A percentile compares a stretch with the other conserved stretches of the same genome.
phyloP scores from a whole-genome alignment of 768 basidiomycete species.

The Lactarius psammicola region DNA sequence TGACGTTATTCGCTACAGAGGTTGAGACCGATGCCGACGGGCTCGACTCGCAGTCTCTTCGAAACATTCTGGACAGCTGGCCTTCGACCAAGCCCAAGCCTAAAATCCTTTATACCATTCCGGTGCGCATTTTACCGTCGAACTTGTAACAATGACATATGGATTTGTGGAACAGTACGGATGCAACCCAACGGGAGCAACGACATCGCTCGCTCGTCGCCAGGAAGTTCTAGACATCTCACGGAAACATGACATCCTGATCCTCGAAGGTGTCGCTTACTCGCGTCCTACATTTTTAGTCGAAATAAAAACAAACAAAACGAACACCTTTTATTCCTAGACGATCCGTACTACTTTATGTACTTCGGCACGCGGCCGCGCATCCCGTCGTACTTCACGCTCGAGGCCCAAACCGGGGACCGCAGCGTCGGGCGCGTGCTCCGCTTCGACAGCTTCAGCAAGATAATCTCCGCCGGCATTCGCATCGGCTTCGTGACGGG shows the following conservation, averaged over 20 bases:
- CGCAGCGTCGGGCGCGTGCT: slow-evolving; percentile 65
- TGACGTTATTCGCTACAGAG: slow-evolving; percentile 47
- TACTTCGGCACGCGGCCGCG: slow-evolving; percentile 67
- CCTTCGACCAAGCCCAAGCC: slow-evolving; percentile 68
- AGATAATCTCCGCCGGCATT: slow-evolving; percentile 74
- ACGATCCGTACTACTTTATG: slow-evolving; percentile 77
- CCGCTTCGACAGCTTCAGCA: slow-evolving; percentile 88
- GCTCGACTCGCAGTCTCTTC: slow-evolving; percentile 57
- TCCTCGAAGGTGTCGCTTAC: slow-evolving; percentile 70
- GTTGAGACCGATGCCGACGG: slow-evolving; percentile 75
- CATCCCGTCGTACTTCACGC: slow-evolving; percentile 75
- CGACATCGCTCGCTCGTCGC: slow-evolving; percentile 65
- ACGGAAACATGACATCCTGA: slow-evolving; percentile 70
- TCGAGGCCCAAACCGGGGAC: slow-evolving; percentile 66
- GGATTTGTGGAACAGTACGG: slow-evolving; percentile 53
- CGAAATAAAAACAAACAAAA: too few relatives aligned
- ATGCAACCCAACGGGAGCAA: slow-evolving; percentile 84
- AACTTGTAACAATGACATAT: not conserved
- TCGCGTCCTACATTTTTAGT: not conserved
- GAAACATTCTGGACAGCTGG: slow-evolving; percentile 70
- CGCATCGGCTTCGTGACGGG: slow-evolving; percentile 81
- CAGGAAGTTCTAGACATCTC: slow-evolving; percentile 71
- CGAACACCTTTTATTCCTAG: slow-evolving; percentile 37
- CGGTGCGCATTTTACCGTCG: slow-evolving; percentile 40
- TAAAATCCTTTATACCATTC: slow-evolving; percentile 78